Evolutionary conservation across 192 early-diverging fungal species (phyloP).

Genomic region (Anaeromyces robustus): DNA sequence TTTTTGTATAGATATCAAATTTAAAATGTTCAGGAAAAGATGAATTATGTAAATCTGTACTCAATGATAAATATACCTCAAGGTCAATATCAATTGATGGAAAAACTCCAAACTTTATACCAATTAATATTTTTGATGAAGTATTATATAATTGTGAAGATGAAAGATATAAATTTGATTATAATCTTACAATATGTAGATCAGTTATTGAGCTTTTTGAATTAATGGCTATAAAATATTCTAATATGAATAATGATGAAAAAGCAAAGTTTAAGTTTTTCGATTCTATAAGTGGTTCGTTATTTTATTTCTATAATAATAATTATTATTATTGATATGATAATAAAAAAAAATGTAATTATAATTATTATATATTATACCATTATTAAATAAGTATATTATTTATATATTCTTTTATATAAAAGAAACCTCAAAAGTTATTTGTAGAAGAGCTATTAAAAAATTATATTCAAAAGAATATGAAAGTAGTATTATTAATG

Average conservation of each 20-base stretch:
- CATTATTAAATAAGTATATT: no score
- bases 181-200: constrained; percentile 89
- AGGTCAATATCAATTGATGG: constrained; percentile 79
- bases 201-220: constrained; percentile 77
- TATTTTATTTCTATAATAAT: no score
- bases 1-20: constrained; percentile 5
- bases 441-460: constrained; percentile 84
- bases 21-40: constrained; percentile 78
- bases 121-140: constrained; percentile 80
- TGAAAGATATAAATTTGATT: constrained; percentile 92
- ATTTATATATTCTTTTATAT: no score
- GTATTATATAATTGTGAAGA: constrained; percentile 88
- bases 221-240: constrained; percentile 73
- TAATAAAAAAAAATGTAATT: no score
- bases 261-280: constrained; percentile 49
- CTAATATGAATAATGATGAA: constrained; percentile 69
- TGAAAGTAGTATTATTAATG: constrained; percentile 75
- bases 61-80: constrained; percentile 89
- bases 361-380: no score
- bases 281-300: constrained; percentile 52
- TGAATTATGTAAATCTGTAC: constrained; percentile 71
- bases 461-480: constrained; percentile 83
- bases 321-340: no score
- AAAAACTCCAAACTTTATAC: constrained; percentile 72
- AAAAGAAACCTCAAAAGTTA: constrained; percentile 39